Evolutionary conservation across 352 stramenopile species (phyloP).

Genomic region (Halophytophthora polymorphica): DNA sequence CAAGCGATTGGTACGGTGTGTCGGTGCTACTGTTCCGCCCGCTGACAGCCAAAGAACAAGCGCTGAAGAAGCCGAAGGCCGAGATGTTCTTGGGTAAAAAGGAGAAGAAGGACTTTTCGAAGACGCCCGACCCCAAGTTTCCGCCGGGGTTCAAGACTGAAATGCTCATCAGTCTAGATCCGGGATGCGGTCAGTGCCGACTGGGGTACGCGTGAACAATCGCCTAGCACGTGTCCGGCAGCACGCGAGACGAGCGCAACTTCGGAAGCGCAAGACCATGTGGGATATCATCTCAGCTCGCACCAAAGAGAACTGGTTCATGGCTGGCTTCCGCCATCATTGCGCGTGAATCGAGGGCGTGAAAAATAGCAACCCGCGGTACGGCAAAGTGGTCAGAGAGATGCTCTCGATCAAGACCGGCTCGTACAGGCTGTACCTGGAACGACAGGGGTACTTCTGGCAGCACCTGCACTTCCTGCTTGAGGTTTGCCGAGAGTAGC

Average conservation of each 20-base stretch:
- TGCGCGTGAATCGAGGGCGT: background rate
- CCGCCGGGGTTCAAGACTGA: slow-evolving; percentile 1
- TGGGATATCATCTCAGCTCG: background rate
- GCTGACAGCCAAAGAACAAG: background rate
- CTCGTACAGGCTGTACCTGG: slow-evolving; percentile 4
- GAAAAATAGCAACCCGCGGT: background rate
- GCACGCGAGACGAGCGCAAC: background rate
- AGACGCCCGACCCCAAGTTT: slow-evolving; percentile 4
- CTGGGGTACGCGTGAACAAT: slow-evolving; percentile 1
- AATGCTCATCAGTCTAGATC: slow-evolving; percentile 9
- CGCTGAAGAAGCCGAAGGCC: background rate
- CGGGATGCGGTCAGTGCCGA: slow-evolving; percentile 11
- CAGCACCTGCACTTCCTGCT: slow-evolving; percentile 5
- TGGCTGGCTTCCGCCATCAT: slow-evolving; percentile 3
- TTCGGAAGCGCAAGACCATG: background rate
- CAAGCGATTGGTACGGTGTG: slow-evolving; percentile 7
- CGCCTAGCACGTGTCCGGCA: background rate
- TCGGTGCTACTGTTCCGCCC: slow-evolving; percentile 5
- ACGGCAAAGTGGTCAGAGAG: background rate
- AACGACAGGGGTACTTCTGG: slow-evolving; percentile 15
- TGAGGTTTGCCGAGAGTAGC: slow-evolving; percentile 1
- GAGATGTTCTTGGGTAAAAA: background rate
- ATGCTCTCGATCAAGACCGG: slow-evolving; percentile 23
- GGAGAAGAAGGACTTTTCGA: background rate
- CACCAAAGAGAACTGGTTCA: slow-evolving; percentile 4